Conservation (phyloP, 202 grass and related monocot species). For the Eragrostis tef region DNA sequence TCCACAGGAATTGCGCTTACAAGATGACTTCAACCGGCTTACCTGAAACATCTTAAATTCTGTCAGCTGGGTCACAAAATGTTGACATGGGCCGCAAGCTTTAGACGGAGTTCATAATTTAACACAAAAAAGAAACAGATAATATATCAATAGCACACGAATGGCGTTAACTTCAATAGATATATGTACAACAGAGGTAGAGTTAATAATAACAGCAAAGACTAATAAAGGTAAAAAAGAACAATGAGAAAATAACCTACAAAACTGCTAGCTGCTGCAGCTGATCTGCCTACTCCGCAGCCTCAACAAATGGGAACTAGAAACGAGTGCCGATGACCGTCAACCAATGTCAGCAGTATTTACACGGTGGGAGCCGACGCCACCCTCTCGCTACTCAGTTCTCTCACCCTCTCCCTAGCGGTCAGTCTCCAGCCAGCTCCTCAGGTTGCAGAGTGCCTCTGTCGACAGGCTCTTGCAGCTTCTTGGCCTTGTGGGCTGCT, state of each 20-base stretch:
- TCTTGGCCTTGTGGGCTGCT: conserved; percentile 42
- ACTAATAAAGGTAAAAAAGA: background rate
- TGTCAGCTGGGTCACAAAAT: background rate
- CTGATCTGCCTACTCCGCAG: conserved; percentile 38
- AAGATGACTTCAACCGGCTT: background rate
- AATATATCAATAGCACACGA: background rate
- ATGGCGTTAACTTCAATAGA: conserved; percentile 11
- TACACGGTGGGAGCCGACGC: conserved; percentile 31
- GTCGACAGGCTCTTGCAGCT: conserved; percentile 73
- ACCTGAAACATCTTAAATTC: background rate
- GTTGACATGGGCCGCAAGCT: background rate
- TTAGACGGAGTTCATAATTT: background rate
- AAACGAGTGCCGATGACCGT: conserved; percentile 15
- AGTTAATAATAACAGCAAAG: conserved; percentile 34
- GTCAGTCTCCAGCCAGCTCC: conserved; percentile 65
- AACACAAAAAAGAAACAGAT: background rate
- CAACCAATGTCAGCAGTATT: conserved; percentile 54
- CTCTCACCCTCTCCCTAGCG: background rate
- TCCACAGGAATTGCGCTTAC: background rate
- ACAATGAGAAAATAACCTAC: conserved; percentile 42
- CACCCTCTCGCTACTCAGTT: background rate
- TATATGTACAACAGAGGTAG: conserved; percentile 52
- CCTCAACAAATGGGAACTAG: conserved; percentile 52
- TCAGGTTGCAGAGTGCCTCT: conserved; percentile 72
- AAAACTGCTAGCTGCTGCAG: conserved; percentile 54